These are phyloP conservation scores for Angophora floribunda DNA, from an alignment of 345 rosid genomes.

Conservation along the genomic window DNA sequence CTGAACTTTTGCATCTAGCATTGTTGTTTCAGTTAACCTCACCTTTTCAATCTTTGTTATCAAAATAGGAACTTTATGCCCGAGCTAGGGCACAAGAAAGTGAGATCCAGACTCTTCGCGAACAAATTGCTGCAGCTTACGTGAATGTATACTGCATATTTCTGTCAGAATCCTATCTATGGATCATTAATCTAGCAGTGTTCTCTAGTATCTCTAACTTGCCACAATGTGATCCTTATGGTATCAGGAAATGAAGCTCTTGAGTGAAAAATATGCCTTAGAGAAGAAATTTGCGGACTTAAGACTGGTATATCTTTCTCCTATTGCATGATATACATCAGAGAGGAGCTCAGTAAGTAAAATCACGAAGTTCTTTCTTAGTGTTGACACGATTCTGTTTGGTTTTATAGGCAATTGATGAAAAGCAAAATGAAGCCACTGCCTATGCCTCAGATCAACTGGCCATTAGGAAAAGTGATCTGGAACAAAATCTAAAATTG, in stretches of 20 bases:
- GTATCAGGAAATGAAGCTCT: slow-evolving; percentile 74
- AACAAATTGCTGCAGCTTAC: slow-evolving; percentile 64
- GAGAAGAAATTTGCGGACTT: slow-evolving; percentile 92
- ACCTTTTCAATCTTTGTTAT: slow-evolving; percentile 7
- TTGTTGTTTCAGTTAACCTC: neutral
- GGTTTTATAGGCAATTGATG: slow-evolving; percentile 65
- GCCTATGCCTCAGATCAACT: slow-evolving; percentile 69
- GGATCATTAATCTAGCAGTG: neutral
- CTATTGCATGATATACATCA: neutral
- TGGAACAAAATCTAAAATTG: slow-evolving; percentile 73
- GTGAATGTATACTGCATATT: slow-evolving; percentile 38
- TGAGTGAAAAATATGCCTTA: slow-evolving; percentile 62
- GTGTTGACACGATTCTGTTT: neutral
- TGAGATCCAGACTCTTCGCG: slow-evolving; percentile 73
- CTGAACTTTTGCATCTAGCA: neutral
- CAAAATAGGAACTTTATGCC: slow-evolving; percentile 49
- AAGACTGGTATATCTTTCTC: slow-evolving; percentile 58
- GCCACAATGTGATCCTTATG: neutral
- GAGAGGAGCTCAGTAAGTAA: neutral
- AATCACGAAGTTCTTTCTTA: neutral
- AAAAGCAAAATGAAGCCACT: slow-evolving; percentile 77
- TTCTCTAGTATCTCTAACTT: neutral
- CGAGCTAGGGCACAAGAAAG: slow-evolving; percentile 52
- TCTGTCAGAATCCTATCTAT: neutral
- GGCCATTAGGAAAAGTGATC: slow-evolving; percentile 69